Percentiles rank a stretch among this genome's conserved stretches.
Conservation (phyloP, 305 asterid genomes). For the Fraxinus sp. region DNA sequence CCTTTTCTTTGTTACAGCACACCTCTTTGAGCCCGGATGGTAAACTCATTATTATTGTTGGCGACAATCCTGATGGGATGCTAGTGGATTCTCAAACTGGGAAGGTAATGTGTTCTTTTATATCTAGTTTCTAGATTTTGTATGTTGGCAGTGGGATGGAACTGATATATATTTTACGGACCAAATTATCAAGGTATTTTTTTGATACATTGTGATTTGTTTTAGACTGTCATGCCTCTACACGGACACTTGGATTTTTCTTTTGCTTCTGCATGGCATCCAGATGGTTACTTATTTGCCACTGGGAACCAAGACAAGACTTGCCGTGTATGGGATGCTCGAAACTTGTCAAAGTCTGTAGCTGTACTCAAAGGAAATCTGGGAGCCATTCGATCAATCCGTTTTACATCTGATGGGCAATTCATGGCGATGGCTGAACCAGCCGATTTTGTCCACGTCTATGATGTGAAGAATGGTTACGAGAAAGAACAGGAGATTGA, state of each 20-base stretch:
- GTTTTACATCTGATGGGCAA: constrained; percentile 67
- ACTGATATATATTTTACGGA: neutral
- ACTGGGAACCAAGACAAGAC: constrained; percentile 82
- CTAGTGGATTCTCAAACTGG: constrained; percentile 52
- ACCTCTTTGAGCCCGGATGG: constrained; percentile 52
- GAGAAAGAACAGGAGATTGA: constrained; percentile 69
- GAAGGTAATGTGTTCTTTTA: constrained; percentile 30
- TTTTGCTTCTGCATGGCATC: constrained; percentile 81
- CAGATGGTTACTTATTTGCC: constrained; percentile 60
- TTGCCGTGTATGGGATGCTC: constrained; percentile 70
- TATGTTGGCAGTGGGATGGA: neutral
- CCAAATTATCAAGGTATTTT: neutral
- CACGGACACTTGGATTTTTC: constrained; percentile 66
- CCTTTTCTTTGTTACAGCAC: constrained; percentile 25
- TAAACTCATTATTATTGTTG: constrained; percentile 44
- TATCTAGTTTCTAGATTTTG: neutral
- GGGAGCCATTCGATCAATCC: constrained; percentile 75
- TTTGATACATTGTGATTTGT: neutral
- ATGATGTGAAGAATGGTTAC: constrained; percentile 49
- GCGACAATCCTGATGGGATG: constrained; percentile 51
- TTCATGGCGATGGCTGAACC: constrained; percentile 73
- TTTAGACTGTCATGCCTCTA: constrained; percentile 43
- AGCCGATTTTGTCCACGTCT: constrained; percentile 71
- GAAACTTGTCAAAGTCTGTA: constrained; percentile 59
- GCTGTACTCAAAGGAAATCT: constrained; percentile 61